Conservation (phyloP, 306 rosid genomes). For the Fragaria iinumae region DNA sequence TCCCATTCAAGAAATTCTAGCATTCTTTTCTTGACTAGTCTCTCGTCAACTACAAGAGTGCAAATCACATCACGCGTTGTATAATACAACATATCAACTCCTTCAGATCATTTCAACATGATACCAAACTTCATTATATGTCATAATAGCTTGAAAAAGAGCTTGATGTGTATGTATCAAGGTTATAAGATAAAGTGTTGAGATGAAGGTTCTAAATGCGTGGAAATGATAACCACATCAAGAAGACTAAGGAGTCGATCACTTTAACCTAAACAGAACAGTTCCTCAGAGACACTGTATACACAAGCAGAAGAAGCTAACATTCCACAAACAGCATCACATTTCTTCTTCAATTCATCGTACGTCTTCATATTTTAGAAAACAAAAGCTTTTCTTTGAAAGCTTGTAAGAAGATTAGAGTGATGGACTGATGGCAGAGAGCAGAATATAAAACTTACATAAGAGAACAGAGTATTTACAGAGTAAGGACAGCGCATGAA, state of each 20-base stretch:
- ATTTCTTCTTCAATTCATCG: too few species aligned
- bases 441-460: neutral
- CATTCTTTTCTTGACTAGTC: neutral
- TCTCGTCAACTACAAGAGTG: neutral
- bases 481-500: neutral
- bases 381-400: neutral
- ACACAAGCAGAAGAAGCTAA: neutral
- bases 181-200: neutral
- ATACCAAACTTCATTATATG: neutral
- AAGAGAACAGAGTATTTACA: neutral
- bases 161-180: neutral
- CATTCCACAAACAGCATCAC: too few species aligned
- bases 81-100: neutral
- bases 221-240: slow-evolving; percentile 1
- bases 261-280: neutral
- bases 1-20: neutral
- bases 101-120: neutral
- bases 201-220: neutral
- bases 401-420: neutral
- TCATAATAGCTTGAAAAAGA: neutral
- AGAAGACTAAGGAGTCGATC: slow-evolving; percentile 9
- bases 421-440: slow-evolving; percentile 6
- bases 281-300: neutral
- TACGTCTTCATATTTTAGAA: too few species aligned
- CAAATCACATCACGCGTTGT: neutral